Evolutionary conservation across 2,329 filamentous ascomycete genomes (phyloP).

Genomic region (Colletotrichum tabaci): DNA sequence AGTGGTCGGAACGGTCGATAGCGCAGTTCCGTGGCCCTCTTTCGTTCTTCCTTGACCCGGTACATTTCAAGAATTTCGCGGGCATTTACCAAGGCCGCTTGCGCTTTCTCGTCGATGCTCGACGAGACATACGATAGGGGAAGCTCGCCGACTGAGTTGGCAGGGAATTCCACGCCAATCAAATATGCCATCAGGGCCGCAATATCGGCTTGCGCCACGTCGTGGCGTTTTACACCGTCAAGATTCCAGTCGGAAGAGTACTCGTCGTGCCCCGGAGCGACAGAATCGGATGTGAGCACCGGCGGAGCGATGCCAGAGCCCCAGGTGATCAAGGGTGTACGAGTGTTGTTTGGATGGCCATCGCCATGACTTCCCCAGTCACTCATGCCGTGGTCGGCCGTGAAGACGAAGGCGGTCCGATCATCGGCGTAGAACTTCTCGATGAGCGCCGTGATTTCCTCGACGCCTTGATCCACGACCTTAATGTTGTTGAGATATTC

Average conservation of each 20-base stretch:
- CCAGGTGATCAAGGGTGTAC: slow-evolving; percentile 94
- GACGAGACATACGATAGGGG: slow-evolving; percentile 87
- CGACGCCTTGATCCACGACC: slow-evolving; percentile 90
- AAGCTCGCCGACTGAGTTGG: slow-evolving; percentile 95
- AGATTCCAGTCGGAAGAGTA: slow-evolving; percentile 93
- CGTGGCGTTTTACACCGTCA: slow-evolving; percentile 84
- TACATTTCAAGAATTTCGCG: slow-evolving; percentile 96
- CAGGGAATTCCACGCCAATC: slow-evolving; percentile 88
- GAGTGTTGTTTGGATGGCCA: slow-evolving; percentile 96
- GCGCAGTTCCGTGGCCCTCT: slow-evolving; percentile 80
- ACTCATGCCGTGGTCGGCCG: slow-evolving; percentile 98
- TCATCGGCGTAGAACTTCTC: slow-evolving; percentile 88
- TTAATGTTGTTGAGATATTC: slow-evolving; percentile 97
- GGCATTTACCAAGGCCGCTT: slow-evolving; percentile 87
- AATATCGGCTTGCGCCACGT: slow-evolving; percentile 94
- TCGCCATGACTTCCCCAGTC: slow-evolving; percentile 99
- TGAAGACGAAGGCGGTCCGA: slow-evolving; percentile 95
- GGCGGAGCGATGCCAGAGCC: slow-evolving; percentile 91
- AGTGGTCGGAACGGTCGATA: slow-evolving; percentile 84
- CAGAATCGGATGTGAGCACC: slow-evolving; percentile 64
- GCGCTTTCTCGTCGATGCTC: slow-evolving; percentile 81
- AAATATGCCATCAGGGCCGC: slow-evolving; percentile 97
- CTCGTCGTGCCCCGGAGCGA: slow-evolving; percentile 88
- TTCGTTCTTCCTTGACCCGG: slow-evolving; percentile 89
- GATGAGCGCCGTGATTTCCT: slow-evolving; percentile 85